phyloP scores from a whole-genome alignment of 768 basidiomycete species.

The Sistotremastrum niveocremeum region DNA sequence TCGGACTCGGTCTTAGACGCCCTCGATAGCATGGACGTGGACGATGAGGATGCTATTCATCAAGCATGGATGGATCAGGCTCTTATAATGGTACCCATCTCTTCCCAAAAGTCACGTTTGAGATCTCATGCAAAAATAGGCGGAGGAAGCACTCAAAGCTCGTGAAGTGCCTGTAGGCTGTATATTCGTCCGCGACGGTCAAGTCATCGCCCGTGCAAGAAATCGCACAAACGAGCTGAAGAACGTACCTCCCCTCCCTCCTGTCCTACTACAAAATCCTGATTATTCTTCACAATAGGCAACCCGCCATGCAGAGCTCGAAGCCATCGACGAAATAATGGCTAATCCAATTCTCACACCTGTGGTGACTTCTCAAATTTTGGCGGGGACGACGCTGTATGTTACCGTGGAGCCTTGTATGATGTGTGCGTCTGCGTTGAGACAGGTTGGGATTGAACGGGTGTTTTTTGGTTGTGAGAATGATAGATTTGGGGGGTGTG shows the following conservation, averaged over 20 bases:
- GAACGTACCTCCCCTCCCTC: constrained; percentile 43
- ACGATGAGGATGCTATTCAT: no score
- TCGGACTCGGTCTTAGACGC: no score
- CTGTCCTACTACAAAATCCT: neutral
- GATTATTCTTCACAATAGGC: constrained; percentile 41
- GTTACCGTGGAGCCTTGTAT: constrained; percentile 99
- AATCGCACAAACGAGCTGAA: constrained; percentile 91
- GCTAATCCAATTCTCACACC: constrained; percentile 46
- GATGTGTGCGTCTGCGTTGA: constrained; percentile 94
- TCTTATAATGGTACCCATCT: no score
- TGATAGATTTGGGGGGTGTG: constrained; percentile 94
- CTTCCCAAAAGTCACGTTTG: no score
- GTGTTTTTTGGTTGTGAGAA: constrained; percentile 93
- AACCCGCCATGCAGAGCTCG: constrained; percentile 93
- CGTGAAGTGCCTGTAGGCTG: constrained; percentile 96
- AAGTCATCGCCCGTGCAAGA: constrained; percentile 70
- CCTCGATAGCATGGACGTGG: no score
- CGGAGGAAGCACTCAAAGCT: constrained; percentile 71
- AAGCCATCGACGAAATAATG: constrained; percentile 85
- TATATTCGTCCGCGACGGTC: constrained; percentile 73
- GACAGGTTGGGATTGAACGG: constrained; percentile 82
- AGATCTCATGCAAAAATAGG: constrained; percentile 28
- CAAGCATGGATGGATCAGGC: no score
- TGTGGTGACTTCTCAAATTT: constrained; percentile 37
- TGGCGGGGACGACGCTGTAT: constrained; percentile 74